These are phyloP conservation scores for Colletotrichum sp. DNA, from an alignment of 2,329 filamentous ascomycete species.

Conservation along the genomic window DNA sequence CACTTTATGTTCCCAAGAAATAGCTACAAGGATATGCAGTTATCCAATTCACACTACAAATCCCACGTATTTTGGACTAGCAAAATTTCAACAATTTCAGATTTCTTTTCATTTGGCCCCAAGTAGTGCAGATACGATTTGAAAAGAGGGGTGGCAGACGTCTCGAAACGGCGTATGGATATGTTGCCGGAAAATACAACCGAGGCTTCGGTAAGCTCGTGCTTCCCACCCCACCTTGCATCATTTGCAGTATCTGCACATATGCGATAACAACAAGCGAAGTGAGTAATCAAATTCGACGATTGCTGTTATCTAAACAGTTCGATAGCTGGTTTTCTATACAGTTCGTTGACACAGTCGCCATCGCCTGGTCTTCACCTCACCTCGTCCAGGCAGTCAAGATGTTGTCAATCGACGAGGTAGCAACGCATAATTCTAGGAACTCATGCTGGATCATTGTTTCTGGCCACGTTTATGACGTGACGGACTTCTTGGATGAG, in stretches of 20 bases:
- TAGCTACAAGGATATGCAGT: neutral
- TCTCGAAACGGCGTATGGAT: neutral
- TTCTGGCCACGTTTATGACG: neutral
- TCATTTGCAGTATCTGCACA: neutral
- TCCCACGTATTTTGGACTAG: too few species aligned
- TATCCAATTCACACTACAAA: neutral
- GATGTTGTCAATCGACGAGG: neutral
- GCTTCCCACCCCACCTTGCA: neutral
- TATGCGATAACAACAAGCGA: neutral
- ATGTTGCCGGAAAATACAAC: neutral
- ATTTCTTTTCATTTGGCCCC: neutral
- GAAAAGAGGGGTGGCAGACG: neutral
- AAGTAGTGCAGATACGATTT: neutral
- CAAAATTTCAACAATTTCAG: neutral
- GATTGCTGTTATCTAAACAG: neutral
- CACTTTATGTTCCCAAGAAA: neutral
- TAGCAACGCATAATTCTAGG: neutral
- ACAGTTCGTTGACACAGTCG: neutral
- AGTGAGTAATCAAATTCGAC: neutral
- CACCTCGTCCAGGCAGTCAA: neutral
- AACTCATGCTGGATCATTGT: neutral
- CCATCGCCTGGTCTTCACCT: neutral
- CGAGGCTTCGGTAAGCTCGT: neutral
- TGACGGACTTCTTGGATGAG: neutral
- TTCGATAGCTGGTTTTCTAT: neutral